Percentiles rank a stretch among this genome's conserved stretches.
Evolutionary conservation across 2,329 filamentous ascomycete genomes (phyloP).

Genomic region (Colletotrichum shisoi): DNA sequence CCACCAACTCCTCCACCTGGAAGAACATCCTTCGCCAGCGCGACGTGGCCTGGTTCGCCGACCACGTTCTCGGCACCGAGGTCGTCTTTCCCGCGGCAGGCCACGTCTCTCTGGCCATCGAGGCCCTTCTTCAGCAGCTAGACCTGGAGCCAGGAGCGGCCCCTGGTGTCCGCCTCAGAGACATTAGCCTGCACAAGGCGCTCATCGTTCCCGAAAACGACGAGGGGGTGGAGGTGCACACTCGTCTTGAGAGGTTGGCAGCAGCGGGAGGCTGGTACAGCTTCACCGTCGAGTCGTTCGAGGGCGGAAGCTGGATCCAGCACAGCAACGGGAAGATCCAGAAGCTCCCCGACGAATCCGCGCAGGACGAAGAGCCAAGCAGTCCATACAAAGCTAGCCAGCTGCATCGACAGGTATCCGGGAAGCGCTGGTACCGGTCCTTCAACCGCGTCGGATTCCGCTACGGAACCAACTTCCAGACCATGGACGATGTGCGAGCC

Average conservation of each 20-base stretch:
- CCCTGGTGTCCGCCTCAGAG: not conserved
- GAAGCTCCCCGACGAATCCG: not conserved
- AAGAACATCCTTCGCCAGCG: slow-evolving; percentile 1
- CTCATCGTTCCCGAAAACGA: slow-evolving; percentile 6
- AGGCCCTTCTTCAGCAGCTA: slow-evolving; percentile 8
- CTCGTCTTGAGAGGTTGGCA: not conserved
- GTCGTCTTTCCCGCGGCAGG: slow-evolving; percentile 48
- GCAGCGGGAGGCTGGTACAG: not conserved
- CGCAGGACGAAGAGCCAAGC: not conserved
- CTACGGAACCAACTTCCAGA: slow-evolving; percentile 13
- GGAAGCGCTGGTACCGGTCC: not conserved
- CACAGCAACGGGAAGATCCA: not conserved
- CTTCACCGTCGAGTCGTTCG: not conserved
- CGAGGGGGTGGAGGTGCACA: not conserved
- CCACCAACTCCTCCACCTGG: slow-evolving; percentile 7
- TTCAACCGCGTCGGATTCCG: slow-evolving; percentile 1
- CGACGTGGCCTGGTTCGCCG: slow-evolving; percentile 50
- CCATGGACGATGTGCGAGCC: slow-evolving; percentile 4
- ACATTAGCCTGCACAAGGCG: not conserved
- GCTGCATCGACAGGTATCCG: not conserved
- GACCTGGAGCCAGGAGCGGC: not conserved
- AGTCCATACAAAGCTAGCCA: not conserved
- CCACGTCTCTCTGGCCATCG: slow-evolving; percentile 15
- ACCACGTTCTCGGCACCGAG: slow-evolving; percentile 54
- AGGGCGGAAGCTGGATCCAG: not conserved